A percentile compares a stretch with the other conserved stretches of the same genome.
Conservation (phyloP, 768 basidiomycete species). For the Tephrocybe sp. region DNA sequence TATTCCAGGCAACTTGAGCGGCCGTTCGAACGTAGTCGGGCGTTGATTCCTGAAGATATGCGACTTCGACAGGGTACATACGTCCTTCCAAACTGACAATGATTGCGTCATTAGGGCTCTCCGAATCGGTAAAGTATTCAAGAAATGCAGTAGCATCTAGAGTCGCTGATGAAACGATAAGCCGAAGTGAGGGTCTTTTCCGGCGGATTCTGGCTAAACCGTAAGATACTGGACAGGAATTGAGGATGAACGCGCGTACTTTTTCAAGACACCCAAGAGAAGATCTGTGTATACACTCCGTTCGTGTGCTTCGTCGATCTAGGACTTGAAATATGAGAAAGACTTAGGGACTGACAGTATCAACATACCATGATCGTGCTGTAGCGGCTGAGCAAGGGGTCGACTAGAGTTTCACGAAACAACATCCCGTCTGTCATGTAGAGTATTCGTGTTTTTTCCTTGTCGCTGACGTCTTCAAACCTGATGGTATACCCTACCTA, state of each 20-base stretch:
- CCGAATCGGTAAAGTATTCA: slow-evolving; percentile 79
- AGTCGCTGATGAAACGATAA: slow-evolving; percentile 95
- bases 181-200: slow-evolving; percentile 83
- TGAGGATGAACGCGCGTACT: slow-evolving; percentile 47
- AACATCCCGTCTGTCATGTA: slow-evolving; percentile 99
- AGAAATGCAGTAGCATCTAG: slow-evolving; percentile 88
- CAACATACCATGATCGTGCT: slow-evolving; percentile 88
- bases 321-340: slow-evolving; percentile 1
- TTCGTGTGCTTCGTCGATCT: slow-evolving; percentile 99
- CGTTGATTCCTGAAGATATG: slow-evolving; percentile 76
- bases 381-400: slow-evolving; percentile 88
- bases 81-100: slow-evolving; percentile 92
- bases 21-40: slow-evolving; percentile 82
- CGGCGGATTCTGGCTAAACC: slow-evolving; percentile 70
- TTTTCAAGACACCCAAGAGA: slow-evolving; percentile 87
- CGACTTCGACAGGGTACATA: slow-evolving; percentile 93
- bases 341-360: slow-evolving; percentile 1
- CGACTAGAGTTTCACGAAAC: slow-evolving; percentile 88
- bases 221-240: slow-evolving; percentile 2
- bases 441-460: slow-evolving; percentile 81
- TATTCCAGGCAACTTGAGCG: slow-evolving; percentile 80
- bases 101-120: slow-evolving; percentile 64
- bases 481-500: slow-evolving; percentile 98
- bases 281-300: slow-evolving; percentile 95
- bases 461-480: slow-evolving; percentile 90